A percentile compares a stretch with the other conserved stretches of the same genome.
These are phyloP conservation scores for Filobasidium floriforme DNA, from an alignment of 768 basidiomycete genomes.

Conservation along the genomic window DNA sequence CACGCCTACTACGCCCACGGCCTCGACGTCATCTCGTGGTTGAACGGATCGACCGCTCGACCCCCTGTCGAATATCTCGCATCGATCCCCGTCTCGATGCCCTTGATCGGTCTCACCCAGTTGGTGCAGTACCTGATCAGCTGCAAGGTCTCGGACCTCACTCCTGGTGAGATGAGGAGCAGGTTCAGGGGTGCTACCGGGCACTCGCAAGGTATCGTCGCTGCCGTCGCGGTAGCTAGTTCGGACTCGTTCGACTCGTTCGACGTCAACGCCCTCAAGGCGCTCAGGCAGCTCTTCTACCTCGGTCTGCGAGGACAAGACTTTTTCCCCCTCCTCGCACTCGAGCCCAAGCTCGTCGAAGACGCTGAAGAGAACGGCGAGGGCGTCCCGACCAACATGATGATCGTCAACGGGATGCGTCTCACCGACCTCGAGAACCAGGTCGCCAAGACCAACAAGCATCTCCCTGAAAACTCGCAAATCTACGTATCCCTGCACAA, in stretches of 20 bases:
- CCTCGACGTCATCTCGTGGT: constrained; percentile 75
- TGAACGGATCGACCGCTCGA: constrained; percentile 60
- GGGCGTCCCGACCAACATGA: constrained; percentile 86
- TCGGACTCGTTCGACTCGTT: constrained; percentile 70
- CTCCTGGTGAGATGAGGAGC: constrained; percentile 69
- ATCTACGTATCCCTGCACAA: constrained; percentile 85
- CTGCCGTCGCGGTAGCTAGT: constrained; percentile 79
- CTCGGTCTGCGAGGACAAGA: constrained; percentile 87
- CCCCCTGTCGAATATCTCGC: constrained; percentile 81
- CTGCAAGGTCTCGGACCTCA: constrained; percentile 64
- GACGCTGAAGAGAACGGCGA: constrained; percentile 88
- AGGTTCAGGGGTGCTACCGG: constrained; percentile 82
- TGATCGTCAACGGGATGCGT: constrained; percentile 74
- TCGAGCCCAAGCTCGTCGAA: constrained; percentile 79
- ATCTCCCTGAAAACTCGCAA: constrained; percentile 69
- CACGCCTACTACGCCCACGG: constrained; percentile 65
- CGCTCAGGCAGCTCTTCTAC: constrained; percentile 85
- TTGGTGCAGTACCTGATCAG: constrained; percentile 83
- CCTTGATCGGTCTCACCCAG: constrained; percentile 92
- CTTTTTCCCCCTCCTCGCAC: constrained; percentile 80
- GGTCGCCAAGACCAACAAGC: constrained; percentile 75
- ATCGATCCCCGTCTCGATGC: constrained; percentile 86
- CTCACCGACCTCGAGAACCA: constrained; percentile 67
- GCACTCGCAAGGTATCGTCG: constrained; percentile 93
- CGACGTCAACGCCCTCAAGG: constrained; percentile 67